Percentiles rank a stretch among this genome's conserved stretches.
These are phyloP conservation scores for Apium graveolens DNA, from an alignment of 129 eudicot species.

Conservation along the genomic window DNA sequence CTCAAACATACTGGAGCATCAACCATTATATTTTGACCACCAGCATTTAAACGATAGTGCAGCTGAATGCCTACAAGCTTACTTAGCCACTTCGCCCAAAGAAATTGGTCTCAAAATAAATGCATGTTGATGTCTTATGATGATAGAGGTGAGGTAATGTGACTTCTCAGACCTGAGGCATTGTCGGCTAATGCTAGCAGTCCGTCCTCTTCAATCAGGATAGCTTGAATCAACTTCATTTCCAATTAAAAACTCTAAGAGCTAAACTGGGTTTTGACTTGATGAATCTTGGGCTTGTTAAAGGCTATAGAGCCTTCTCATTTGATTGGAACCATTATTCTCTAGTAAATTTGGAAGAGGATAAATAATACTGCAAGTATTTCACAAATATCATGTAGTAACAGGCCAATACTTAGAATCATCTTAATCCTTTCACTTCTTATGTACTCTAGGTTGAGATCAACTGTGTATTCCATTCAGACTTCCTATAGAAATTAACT, in stretches of 20 bases:
- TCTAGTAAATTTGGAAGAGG: background rate
- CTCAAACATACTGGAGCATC: background rate
- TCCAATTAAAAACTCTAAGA: background rate
- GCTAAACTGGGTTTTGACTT: background rate
- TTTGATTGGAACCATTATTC: background rate
- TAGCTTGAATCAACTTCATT: background rate
- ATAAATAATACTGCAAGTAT: background rate
- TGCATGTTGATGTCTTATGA: background rate
- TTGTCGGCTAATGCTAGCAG: background rate
- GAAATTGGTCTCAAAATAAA: background rate
- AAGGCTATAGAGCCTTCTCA: background rate
- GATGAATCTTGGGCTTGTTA: background rate
- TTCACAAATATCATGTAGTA: background rate
- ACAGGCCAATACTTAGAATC: background rate
- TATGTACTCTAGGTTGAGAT: background rate
- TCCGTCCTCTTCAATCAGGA: background rate
- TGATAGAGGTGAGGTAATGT: background rate
- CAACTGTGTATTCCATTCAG: background rate
- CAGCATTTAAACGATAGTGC: background rate
- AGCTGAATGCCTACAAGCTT: background rate
- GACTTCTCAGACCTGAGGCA: background rate
- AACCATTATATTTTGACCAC: background rate
- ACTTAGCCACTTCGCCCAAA: background rate
- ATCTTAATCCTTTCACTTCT: background rate
- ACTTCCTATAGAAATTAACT: background rate